Evolutionary conservation across 768 basidiomycete species (phyloP).

Genomic region (Neoboletus magnificus): DNA sequence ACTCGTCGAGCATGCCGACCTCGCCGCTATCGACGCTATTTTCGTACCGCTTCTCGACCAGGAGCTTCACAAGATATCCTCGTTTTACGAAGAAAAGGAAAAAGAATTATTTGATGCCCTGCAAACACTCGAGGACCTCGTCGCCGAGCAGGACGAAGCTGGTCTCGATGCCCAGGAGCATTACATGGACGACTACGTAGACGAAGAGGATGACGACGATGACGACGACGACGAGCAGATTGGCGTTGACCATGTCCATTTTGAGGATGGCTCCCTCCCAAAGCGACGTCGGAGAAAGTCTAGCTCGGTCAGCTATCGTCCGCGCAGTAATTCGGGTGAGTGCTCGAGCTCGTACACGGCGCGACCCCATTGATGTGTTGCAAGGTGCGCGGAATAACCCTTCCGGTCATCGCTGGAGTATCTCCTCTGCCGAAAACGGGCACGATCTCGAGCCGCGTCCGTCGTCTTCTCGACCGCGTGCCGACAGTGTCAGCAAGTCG

Average conservation of each 20-base stretch:
- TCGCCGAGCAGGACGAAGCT: slow-evolving; percentile 56
- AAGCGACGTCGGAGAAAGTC: slow-evolving; percentile 37
- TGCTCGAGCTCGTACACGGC: background rate
- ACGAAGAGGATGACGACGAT: slow-evolving; percentile 60
- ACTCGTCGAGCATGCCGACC: slow-evolving; percentile 43
- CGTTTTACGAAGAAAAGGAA: slow-evolving; percentile 79
- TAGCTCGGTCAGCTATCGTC: slow-evolving; percentile 23
- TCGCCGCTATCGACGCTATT: slow-evolving; percentile 45
- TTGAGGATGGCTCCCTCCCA: slow-evolving; percentile 27
- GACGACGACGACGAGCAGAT: slow-evolving; percentile 43
- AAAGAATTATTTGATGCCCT: slow-evolving; percentile 65
- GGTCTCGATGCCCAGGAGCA: slow-evolving; percentile 49
- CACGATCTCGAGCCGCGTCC: slow-evolving; percentile 34
- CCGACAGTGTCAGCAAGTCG: slow-evolving; percentile 29
- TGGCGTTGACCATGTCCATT: slow-evolving; percentile 20
- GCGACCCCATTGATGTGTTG: background rate
- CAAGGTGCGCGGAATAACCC: slow-evolving; percentile 11
- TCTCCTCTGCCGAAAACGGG: slow-evolving; percentile 45
- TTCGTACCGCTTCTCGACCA: slow-evolving; percentile 78
- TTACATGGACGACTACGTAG: slow-evolving; percentile 47
- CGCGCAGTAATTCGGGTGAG: slow-evolving; percentile 26
- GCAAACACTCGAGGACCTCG: slow-evolving; percentile 52
- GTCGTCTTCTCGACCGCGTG: slow-evolving; percentile 21
- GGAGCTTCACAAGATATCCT: slow-evolving; percentile 75
- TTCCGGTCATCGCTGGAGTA: slow-evolving; percentile 33